Evolutionary conservation across 768 basidiomycete genomes (phyloP), one percentile per base, ranked within the genome.

Genomic region (Rossbeevera mucosa): DNA sequence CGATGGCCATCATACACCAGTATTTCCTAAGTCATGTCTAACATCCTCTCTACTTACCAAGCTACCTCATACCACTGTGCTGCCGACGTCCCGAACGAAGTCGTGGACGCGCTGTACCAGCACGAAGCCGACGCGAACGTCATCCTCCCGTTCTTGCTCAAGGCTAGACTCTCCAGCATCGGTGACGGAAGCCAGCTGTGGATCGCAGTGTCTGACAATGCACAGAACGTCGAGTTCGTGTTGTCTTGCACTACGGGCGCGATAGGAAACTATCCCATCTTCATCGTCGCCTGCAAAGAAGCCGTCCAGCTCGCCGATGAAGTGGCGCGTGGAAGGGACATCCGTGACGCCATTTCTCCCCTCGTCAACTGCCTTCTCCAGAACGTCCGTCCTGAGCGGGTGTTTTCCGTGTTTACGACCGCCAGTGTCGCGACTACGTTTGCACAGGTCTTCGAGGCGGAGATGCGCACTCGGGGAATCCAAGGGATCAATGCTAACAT

Each of bases 211-310:
- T 63, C 47, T 7, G 58, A 65, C 55, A 20, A 59, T 56, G 1
- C 56, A 2, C 50, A 52, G 7, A 51, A 50, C 5, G 56, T 61
- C 51, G 54, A 52, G 20, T 57, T 82, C 53, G 70, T 89, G 13
- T 65, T 86, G 5, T 76, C 83, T 1, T 80, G 80, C 57, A 85
- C 82, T 0, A 66, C 74, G 18, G 80, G 79, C 0, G 65, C 71
- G n/a, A 69, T 83, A 38, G 85, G 78, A 0, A 60, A 67, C 44
- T 86, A 88, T 55, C 88, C 88, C 11, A 57, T 86, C 7, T 89
- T 63, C 49, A 53, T 62, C 16, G 48, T 62, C 18, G 3, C 53
- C 12, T 52, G 44, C 47, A 64, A 59, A 13, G 51, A 62, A 0
- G 7, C 61, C 9, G 12, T 33, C n/a, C 48, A 54, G 55, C 40